Evolutionary conservation across 2,329 filamentous ascomycete species (phyloP).

Genomic region (Eurotiales sp.): DNA sequence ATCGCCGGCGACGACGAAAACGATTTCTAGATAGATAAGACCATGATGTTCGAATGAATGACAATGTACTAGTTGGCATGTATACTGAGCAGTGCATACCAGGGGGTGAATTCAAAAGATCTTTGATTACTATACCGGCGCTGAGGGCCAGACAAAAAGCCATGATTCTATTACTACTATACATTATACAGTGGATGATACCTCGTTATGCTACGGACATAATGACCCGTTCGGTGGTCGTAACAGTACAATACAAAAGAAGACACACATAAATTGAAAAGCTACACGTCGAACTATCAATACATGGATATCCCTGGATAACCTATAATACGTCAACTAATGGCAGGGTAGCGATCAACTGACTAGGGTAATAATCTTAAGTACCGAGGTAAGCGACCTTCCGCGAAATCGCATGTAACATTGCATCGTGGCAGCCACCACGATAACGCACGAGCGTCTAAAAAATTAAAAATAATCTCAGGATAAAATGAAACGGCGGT

Average conservation of each 20-base stretch:
- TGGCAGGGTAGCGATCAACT: too few species aligned
- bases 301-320: too few species aligned
- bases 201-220: constrained; percentile 7
- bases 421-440: background rate
- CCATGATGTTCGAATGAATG: too few species aligned
- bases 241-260: background rate
- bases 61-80: constrained; percentile 7
- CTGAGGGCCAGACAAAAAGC: constrained; percentile 5
- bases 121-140: constrained; percentile 1
- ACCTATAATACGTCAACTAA: background rate
- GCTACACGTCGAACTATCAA: too few species aligned
- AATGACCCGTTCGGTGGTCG: background rate
- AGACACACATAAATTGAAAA: background rate
- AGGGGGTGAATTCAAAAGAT: background rate
- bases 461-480: too few species aligned
- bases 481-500: too few species aligned
- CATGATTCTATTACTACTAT: constrained; percentile 2
- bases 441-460: too few species aligned
- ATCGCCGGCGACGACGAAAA: constrained; percentile 82
- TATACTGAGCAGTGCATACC: too few species aligned
- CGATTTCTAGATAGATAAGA: constrained; percentile 66
- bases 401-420: too few species aligned
- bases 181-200: background rate
- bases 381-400: background rate
- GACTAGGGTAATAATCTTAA: too few species aligned